Evolutionary conservation across 257 asterid species (phyloP).

Genomic region (Solanum appendiculatum): DNA sequence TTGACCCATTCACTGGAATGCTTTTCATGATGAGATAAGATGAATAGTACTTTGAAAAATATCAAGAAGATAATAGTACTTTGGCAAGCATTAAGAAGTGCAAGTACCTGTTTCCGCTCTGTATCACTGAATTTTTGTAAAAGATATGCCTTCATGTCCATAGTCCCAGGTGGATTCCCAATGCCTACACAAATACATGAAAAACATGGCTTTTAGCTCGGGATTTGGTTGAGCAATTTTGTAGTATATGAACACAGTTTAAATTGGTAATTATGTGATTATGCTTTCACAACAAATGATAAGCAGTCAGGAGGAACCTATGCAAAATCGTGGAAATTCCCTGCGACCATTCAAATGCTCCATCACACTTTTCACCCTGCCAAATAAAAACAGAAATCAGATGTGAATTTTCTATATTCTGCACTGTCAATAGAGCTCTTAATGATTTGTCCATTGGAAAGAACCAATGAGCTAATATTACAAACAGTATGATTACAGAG

Average conservation of each 20-base stretch:
- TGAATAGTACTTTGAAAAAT: background rate
- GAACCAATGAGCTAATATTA: background rate
- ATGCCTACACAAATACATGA: constrained; percentile 37
- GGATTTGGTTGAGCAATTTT: background rate
- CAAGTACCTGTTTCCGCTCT: constrained; percentile 66
- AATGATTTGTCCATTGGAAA: background rate
- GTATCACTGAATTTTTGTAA: constrained; percentile 80
- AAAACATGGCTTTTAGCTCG: background rate
- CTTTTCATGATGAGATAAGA: background rate
- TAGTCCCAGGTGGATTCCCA: constrained; percentile 89
- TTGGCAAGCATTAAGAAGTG: background rate
- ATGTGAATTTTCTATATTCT: background rate
- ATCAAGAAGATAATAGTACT: background rate
- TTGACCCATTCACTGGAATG: background rate
- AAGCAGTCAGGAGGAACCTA: constrained; percentile 34
- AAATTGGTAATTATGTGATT: background rate
- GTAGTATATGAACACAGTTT: background rate
- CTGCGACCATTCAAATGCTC: constrained; percentile 82
- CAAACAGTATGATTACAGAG: background rate
- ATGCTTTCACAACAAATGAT: background rate
- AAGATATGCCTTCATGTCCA: constrained; percentile 93
- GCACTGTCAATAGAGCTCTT: background rate
- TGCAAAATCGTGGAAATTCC: constrained; percentile 87
- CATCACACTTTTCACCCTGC: constrained; percentile 88
- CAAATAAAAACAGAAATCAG: background rate